A percentile compares a stretch with the other conserved stretches of the same genome.
phyloP scores from a whole-genome alignment of 495 filamentous ascomycete genomes.

The Penicillium roqueforti region DNA sequence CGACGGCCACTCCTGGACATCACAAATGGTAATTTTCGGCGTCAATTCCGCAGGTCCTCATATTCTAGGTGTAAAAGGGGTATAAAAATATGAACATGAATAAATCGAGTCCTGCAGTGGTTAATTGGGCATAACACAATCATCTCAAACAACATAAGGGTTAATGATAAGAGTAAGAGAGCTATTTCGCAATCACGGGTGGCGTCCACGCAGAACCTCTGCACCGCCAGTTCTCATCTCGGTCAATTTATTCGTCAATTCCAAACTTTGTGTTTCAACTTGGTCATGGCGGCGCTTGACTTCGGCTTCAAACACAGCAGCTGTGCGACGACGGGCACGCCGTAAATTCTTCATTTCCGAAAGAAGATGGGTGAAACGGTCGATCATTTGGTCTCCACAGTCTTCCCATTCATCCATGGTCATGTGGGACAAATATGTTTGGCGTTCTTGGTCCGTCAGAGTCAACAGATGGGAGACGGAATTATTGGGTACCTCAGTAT shows the following conservation, averaged over 20 bases:
- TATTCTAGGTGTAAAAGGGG: no score
- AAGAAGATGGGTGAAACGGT: slow-evolving; percentile 61
- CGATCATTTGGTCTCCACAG: slow-evolving; percentile 74
- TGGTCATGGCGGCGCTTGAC: slow-evolving; percentile 47
- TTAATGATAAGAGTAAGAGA: not conserved
- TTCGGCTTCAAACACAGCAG: slow-evolving; percentile 66
- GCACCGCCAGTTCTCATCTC: slow-evolving; percentile 44
- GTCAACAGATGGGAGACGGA: slow-evolving; percentile 29
- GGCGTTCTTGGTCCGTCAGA: slow-evolving; percentile 45
- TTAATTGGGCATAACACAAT: slow-evolving; percentile 6
- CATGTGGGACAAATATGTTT: slow-evolving; percentile 60
- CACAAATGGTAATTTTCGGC: no score
- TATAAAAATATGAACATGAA: slow-evolving; percentile 22
- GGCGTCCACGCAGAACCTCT: slow-evolving; percentile 40
- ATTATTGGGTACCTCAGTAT: slow-evolving; percentile 21
- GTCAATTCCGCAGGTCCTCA: no score
- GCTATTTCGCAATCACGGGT: slow-evolving; percentile 17
- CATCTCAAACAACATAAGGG: slow-evolving; percentile 6
- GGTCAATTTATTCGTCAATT: slow-evolving; percentile 37
- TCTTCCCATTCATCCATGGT: slow-evolving; percentile 74
- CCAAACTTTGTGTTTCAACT: slow-evolving; percentile 33
- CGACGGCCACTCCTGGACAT: no score
- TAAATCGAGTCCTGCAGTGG: slow-evolving; percentile 1
- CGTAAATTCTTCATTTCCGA: slow-evolving; percentile 59
- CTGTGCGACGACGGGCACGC: slow-evolving; percentile 59